Evolutionary conservation across 2,329 filamentous ascomycete genomes (phyloP).

Genomic region (Alternaria sp.): DNA sequence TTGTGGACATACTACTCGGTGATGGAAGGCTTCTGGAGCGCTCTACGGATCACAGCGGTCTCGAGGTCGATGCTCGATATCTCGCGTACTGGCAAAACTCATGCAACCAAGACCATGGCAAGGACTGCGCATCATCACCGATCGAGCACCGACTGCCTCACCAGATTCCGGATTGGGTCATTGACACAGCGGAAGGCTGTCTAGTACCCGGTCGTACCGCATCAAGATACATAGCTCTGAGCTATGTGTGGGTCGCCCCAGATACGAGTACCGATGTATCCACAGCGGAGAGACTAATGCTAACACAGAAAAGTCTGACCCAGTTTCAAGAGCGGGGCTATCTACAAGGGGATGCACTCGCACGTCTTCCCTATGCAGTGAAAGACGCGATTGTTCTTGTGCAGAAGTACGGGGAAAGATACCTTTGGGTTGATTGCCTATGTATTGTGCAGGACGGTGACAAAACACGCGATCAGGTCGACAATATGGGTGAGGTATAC

Average conservation of each 20-base stretch:
- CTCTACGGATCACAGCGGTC: background rate
- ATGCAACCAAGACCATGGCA: background rate
- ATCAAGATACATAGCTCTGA: background rate
- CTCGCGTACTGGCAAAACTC: background rate
- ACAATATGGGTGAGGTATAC: background rate
- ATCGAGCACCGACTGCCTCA: background rate
- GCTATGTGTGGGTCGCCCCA: background rate
- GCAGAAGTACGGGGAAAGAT: background rate
- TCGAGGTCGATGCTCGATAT: background rate
- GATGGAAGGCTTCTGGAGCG: background rate
- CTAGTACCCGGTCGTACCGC: background rate
- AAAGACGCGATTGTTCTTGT: background rate
- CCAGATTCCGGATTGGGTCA: background rate
- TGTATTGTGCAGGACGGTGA: background rate
- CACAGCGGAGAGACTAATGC: background rate
- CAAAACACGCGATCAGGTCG: background rate
- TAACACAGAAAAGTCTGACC: background rate
- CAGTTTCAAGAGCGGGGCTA: background rate
- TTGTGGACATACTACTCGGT: background rate
- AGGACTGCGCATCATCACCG: background rate
- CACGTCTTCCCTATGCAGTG: background rate
- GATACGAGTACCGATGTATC: background rate
- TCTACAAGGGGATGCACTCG: background rate
- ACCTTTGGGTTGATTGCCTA: background rate
- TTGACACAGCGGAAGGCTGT: background rate